phyloP scores from a whole-genome alignment of 441 rosid genomes.

The Bocquillonia castaneifolia region DNA sequence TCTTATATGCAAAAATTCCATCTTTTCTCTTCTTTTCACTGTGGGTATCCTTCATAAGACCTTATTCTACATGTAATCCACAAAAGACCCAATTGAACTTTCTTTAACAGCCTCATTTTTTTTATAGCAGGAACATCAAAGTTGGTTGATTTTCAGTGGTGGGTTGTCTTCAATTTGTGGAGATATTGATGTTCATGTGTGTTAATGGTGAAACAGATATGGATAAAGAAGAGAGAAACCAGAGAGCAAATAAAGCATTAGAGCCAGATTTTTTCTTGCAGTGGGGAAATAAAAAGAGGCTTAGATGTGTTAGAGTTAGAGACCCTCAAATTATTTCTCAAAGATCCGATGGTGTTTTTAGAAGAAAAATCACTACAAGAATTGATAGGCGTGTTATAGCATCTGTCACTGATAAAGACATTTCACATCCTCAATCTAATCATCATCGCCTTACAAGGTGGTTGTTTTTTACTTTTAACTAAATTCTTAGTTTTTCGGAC shows the following conservation, averaged over 20 bases:
- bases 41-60: not conserved
- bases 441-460: constrained; percentile 63
- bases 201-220: constrained; percentile 21
- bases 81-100: not conserved
- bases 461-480: not conserved
- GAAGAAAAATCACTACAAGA: constrained; percentile 45
- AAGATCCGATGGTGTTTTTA: constrained; percentile 41
- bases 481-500: not conserved
- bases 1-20: not conserved
- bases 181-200: not conserved
- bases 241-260: constrained; percentile 38
- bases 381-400: constrained; percentile 35
- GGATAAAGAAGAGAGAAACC: constrained; percentile 50
- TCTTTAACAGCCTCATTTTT: not conserved
- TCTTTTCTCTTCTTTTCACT: constrained; percentile 1
- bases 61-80: not conserved
- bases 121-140: too few relatives aligned
- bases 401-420: constrained; percentile 38
- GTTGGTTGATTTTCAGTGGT: constrained; percentile 10
- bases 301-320: constrained; percentile 67
- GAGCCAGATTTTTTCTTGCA: constrained; percentile 57
- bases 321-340: constrained; percentile 47
- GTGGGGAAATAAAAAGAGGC: constrained; percentile 75
- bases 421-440: constrained; percentile 42
- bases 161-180: not conserved